A percentile compares a stretch with the other conserved stretches of the same genome.
phyloP scores from a whole-genome alignment of 495 filamentous ascomycete genomes.

The Trichodelitschia bisporula region DNA sequence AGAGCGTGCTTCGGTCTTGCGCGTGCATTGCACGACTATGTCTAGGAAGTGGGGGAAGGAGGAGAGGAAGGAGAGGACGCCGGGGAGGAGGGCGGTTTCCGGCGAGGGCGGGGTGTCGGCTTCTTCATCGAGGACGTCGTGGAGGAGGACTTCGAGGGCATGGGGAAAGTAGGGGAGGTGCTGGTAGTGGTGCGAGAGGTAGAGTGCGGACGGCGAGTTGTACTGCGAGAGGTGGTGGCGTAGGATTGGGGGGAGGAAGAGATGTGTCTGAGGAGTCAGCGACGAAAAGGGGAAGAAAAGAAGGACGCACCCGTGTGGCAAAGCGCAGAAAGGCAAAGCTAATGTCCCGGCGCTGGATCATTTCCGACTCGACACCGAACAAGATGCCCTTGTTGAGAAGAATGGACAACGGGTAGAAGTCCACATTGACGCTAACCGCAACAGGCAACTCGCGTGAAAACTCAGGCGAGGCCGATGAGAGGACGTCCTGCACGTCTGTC shows the following conservation, averaged over 20 bases:
- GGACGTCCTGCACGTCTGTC: constrained; percentile 74
- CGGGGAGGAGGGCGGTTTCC: constrained; percentile 46
- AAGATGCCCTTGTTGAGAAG: constrained; percentile 67
- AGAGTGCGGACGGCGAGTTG: constrained; percentile 47
- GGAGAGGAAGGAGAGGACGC: constrained; percentile 69
- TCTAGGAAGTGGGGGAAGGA: constrained; percentile 71
- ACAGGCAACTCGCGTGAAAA: constrained; percentile 31
- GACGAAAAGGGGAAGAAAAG: background rate
- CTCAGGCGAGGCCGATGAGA: constrained; percentile 38
- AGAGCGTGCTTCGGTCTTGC: constrained; percentile 86
- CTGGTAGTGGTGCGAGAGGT: constrained; percentile 58
- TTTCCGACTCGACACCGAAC: constrained; percentile 72
- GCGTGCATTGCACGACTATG: constrained; percentile 88
- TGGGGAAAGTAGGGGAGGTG: constrained; percentile 77
- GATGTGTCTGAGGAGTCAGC: constrained; percentile 16
- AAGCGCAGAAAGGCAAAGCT: constrained; percentile 60
- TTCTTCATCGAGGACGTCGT: constrained; percentile 84
- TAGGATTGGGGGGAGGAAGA: constrained; percentile 76
- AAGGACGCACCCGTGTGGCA: constrained; percentile 13
- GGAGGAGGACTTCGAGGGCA: constrained; percentile 74
- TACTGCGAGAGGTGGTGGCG: constrained; percentile 47
- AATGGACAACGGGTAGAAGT: constrained; percentile 88
- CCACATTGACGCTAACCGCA: constrained; percentile 38
- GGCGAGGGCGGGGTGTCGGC: constrained; percentile 37
- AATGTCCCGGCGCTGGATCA: constrained; percentile 73